Conservation (phyloP, 176 grass and related monocot species). For the Oryza punctata region DNA sequence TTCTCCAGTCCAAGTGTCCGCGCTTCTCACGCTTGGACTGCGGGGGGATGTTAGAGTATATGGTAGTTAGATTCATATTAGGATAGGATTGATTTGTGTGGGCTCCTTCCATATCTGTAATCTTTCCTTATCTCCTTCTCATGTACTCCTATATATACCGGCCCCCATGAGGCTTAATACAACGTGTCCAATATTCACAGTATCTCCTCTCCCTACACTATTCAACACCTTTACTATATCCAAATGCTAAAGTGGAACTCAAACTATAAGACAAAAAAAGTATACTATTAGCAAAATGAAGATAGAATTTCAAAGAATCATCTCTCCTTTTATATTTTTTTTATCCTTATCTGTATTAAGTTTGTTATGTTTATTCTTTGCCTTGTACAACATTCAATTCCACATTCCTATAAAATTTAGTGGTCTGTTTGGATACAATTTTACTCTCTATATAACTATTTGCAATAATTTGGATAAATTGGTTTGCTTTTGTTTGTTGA, state of each 20-base stretch:
- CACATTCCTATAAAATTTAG: constrained; percentile 11
- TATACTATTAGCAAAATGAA: background rate
- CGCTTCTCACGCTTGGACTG: no score
- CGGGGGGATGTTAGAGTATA: no score
- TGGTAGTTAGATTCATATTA: no score
- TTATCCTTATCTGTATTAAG: background rate
- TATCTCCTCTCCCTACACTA: no score
- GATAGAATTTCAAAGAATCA: background rate
- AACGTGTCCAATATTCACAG: no score
- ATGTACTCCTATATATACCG: no score
- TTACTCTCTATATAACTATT: constrained; percentile 5
- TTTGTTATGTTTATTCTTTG: constrained; percentile 9
- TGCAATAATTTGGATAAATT: background rate
- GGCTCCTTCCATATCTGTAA: no score
- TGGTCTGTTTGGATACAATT: background rate
- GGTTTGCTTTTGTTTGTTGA: background rate
- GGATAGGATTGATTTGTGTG: no score
- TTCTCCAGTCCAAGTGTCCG: no score
- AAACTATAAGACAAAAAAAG: constrained; percentile 3
- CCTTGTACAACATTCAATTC: background rate
- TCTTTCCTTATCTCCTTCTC: no score
- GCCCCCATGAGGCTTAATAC: no score
- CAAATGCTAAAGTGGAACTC: background rate
- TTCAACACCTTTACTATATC: background rate
- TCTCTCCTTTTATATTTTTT: background rate